A percentile compares a stretch with the other conserved stretches of the same genome.
These are phyloP conservation scores for Nadsonia starkeyi-henricii DNA, from an alignment of 1,139 yeast genomes.

Conservation along the genomic window DNA sequence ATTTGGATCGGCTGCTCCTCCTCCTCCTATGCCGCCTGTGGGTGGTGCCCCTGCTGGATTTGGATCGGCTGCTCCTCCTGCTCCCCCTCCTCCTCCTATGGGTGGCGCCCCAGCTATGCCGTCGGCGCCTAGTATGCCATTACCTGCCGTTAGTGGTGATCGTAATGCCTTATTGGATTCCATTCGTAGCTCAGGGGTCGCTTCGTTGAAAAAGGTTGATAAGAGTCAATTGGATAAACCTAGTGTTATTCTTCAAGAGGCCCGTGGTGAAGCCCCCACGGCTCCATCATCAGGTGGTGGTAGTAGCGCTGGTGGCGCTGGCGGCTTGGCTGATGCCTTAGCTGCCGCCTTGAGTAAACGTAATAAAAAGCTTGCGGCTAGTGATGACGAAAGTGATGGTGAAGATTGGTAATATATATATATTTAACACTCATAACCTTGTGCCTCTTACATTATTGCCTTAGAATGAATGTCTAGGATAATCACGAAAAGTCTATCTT, in stretches of 20 bases:
- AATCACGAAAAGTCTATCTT: too few species aligned
- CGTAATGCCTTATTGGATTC: slow-evolving; percentile 82
- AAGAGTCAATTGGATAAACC: slow-evolving; percentile 74
- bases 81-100: slow-evolving; percentile 29
- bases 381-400: slow-evolving; percentile 79
- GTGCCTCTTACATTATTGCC: too few species aligned
- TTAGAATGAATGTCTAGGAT: too few species aligned
- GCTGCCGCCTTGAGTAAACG: slow-evolving; percentile 76
- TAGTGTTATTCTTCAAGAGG: slow-evolving; percentile 55
- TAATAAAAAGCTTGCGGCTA: slow-evolving; percentile 67
- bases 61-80: slow-evolving; percentile 21
- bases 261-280: slow-evolving; percentile 40
- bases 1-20: slow-evolving; percentile 19
- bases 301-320: slow-evolving; percentile 34
- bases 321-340: slow-evolving; percentile 68
- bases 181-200: slow-evolving; percentile 69
- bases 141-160: slow-evolving; percentile 36
- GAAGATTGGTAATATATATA: slow-evolving; percentile 55
- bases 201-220: slow-evolving; percentile 59
- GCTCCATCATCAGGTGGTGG: slow-evolving; percentile 16
- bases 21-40: slow-evolving; percentile 12
- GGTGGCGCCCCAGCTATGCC: slow-evolving; percentile 25
- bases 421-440: too few species aligned
- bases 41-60: slow-evolving; percentile 10
- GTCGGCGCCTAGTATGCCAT: slow-evolving; percentile 22